phyloP scores from a whole-genome alignment of 495 filamentous ascomycete genomes.

The Penicillium dipodomyicola region DNA sequence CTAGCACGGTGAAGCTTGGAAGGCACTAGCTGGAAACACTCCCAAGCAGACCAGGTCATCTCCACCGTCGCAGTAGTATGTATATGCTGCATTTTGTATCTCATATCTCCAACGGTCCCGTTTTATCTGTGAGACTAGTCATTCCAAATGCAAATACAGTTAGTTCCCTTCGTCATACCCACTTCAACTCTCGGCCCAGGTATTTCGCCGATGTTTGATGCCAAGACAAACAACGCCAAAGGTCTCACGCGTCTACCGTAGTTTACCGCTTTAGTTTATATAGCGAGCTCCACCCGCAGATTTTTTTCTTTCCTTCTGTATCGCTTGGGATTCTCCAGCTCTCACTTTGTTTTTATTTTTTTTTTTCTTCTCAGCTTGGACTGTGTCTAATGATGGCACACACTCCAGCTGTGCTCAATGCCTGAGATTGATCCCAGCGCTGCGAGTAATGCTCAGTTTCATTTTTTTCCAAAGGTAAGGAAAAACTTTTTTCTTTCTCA shows the following conservation, averaged over 20 bases:
- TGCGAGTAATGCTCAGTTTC: slow-evolving; percentile 1
- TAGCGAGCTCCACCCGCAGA: slow-evolving; percentile 37
- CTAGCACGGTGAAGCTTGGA: background rate
- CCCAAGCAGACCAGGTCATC: background rate
- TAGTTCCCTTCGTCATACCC: background rate
- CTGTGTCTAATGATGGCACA: slow-evolving; percentile 17
- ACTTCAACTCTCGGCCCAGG: background rate
- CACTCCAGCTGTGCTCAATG: background rate
- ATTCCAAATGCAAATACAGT: background rate
- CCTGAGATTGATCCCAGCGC: background rate
- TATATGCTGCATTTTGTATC: background rate
- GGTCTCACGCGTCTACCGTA: slow-evolving; percentile 18
- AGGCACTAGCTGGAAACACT: background rate
- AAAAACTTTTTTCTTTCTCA: slow-evolving; percentile 16
- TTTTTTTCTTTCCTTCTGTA: slow-evolving; percentile 33
- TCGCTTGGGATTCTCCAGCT: slow-evolving; percentile 25
- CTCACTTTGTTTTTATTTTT: slow-evolving; percentile 6
- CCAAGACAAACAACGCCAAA: slow-evolving; percentile 14
- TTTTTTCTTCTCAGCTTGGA: slow-evolving; percentile 13
- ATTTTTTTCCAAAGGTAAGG: slow-evolving; percentile 57
- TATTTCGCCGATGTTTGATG: slow-evolving; percentile 13
- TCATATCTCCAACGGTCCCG: background rate
- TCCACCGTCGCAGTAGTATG: background rate
- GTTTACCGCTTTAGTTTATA: slow-evolving; percentile 21
- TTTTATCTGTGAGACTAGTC: background rate